phyloP scores from a whole-genome alignment of 2,329 filamentous ascomycete species.

The Diaporthe nobilis region DNA sequence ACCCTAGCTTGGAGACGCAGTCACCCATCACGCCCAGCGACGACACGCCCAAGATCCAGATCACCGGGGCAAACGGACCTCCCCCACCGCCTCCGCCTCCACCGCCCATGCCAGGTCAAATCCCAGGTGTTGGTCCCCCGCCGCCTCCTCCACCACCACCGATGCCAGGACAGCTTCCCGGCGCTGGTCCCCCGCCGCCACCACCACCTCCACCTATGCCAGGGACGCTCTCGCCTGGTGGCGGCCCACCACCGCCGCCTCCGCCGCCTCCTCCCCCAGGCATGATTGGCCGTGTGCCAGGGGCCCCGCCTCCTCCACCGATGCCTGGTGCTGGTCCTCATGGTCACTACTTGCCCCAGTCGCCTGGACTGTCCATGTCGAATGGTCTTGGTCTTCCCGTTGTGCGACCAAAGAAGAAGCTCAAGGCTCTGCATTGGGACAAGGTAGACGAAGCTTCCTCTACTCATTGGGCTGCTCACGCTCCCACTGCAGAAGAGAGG shows the following conservation, averaged over 20 bases:
- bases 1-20: constrained; percentile 80
- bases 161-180: constrained; percentile 60
- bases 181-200: constrained; percentile 60
- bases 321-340: constrained; percentile 77
- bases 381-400: constrained; percentile 80
- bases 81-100: constrained; percentile 57
- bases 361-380: constrained; percentile 66
- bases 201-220: constrained; percentile 62
- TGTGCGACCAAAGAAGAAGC: constrained; percentile 96
- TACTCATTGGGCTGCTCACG: constrained; percentile 92
- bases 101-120: constrained; percentile 50
- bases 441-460: constrained; percentile 94
- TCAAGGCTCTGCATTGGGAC: constrained; percentile 99
- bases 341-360: constrained; percentile 81
- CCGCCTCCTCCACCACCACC: constrained; percentile 59
- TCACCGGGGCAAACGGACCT: constrained; percentile 61
- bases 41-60: constrained; percentile 71
- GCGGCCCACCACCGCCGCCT: constrained; percentile 54
- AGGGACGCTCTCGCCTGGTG: constrained; percentile 38
- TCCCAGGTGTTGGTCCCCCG: constrained; percentile 51
- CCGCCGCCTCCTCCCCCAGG: constrained; percentile 61
- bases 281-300: constrained; percentile 50
- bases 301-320: constrained; percentile 39
- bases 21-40: constrained; percentile 78
- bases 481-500: constrained; percentile 87